Evolutionary conservation across 148 eudicot genomes (phyloP), one percentile per base, ranked within the genome.

Genomic region (Heliosperma pusillum): DNA sequence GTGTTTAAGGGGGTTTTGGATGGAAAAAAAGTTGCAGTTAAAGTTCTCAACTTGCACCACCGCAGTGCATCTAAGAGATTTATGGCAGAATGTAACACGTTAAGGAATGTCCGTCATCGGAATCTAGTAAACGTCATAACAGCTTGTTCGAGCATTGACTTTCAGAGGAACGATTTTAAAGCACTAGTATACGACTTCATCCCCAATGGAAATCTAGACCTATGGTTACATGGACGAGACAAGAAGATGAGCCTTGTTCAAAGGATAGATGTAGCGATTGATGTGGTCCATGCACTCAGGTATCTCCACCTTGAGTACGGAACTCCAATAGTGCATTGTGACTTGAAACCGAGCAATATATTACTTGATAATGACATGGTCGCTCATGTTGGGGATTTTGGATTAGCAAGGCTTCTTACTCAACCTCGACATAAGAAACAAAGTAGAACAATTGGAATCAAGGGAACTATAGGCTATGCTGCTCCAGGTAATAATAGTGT

Each of bases 91-190:
- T 81, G 84, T 30, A 26, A 73, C 8, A 80, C 75, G 0, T 81
- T 81, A 65, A 81, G 74, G 16, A 68, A 29, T 26, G 36, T 73
- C 10, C 80, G 80, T 2, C 83, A 77, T 10, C n/a, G 80, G 11
- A 81, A 81, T 44, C 74, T 81, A 0, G 58, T 77, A 1, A 50
- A 27, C 47, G 65, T 81, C 2, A 44, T 77, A 29, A 77, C 84
- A 12, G 73, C 78, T 42, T 81, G 84, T 74, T 81, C 81, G 0
- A 77, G 84, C 25, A 62, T 74, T 4, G 80, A 81, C 50, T 69
- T 52, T 44, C 63, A 69, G 4, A 67, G 81, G 4, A 74, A 74
- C 22, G 81, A 81, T 45, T 45, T 45, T 12, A 45, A 13, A 45
- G 52, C 52, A 9, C 15, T 45, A 45, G 52, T 45, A 9, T 45